Base-by-base conservation (phyloP, 2,329 filamentous ascomycete species). In the Delphinella strobiligena region DNA sequence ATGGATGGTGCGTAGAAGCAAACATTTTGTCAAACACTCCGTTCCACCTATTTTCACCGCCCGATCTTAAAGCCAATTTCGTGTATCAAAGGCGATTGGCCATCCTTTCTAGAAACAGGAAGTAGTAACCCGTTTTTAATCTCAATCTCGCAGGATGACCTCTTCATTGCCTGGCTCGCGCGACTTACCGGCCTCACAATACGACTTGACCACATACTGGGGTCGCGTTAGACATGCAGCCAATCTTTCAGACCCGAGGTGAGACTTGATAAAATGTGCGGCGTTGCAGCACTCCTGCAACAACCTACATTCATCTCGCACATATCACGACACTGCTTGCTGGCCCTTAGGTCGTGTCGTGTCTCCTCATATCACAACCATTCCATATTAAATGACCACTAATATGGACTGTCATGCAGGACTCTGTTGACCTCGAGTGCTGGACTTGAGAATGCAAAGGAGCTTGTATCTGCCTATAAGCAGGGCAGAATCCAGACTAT, bases 211-310 rank as follows among this genome's bases (percentile, higher is more conserved):
- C 58, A 95, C 88, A 34, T 98, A 98, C 67, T 91, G 84, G 84
- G 91, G 91, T 49, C 80, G 91, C 43, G 91, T 96, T 55, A 77
- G 75, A 64, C 89, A 98, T 67, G 80, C 87, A 14, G 81, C 84
- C 45, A 80, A 88, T 53, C 78, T 98, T 53, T 82, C 88, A 58
- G 91, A 98, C 69, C 91, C 91, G 51, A 91, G 88, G 89, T 96
- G 71, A 78, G 83, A 48, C 33, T 34, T 24, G 15, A 37, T 36
- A 34, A 31, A 27, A 31, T 36, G 38, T 24, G 33, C 32, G 34
- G 31, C 19, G 9, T n/a, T n/a, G n/a, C n/a, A n/a, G n/a, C n/a
- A n/a, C n/a, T n/a, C n/a, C n/a, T n/a, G n/a, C n/a, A n/a, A n/a
- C n/a, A n/a, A n/a, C n/a, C n/a, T n/a, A n/a, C n/a, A n/a, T n/a